Percentiles rank a stretch among this genome's conserved stretches.
phyloP scores from a whole-genome alignment of 2,329 filamentous ascomycete species.

The Monosporascus sp. region DNA sequence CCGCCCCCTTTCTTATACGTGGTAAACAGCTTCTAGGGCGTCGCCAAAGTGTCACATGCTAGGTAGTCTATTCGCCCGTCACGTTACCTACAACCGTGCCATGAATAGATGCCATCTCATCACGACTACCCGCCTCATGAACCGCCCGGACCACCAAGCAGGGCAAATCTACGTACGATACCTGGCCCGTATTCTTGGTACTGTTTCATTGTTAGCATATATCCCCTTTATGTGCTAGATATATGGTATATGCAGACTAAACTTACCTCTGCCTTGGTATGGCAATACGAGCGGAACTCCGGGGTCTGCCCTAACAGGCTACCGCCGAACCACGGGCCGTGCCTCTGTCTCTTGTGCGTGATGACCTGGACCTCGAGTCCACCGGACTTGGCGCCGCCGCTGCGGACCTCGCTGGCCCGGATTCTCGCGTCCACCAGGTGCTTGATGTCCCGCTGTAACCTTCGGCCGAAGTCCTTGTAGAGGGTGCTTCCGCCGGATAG shows the following conservation, averaged over 20 bases:
- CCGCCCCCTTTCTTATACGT: background rate
- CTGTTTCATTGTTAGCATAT: constrained; percentile 32
- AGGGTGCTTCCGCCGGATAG: constrained; percentile 93
- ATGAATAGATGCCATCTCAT: background rate
- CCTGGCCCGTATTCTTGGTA: constrained; percentile 96
- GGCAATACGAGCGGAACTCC: constrained; percentile 97
- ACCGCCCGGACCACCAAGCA: constrained; percentile 85
- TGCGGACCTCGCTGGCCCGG: constrained; percentile 82
- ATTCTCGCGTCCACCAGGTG: constrained; percentile 92
- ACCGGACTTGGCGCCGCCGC: constrained; percentile 87
- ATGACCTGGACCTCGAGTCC: constrained; percentile 96
- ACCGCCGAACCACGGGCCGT: constrained; percentile 97
- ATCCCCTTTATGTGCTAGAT: background rate
- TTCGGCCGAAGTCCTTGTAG: constrained; percentile 96
- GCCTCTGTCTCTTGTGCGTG: constrained; percentile 92
- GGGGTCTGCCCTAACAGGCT: constrained; percentile 94
- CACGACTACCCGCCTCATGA: constrained; percentile 37
- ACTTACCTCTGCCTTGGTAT: constrained; percentile 73
- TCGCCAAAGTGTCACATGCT: background rate
- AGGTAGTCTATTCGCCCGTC: background rate
- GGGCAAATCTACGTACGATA: constrained; percentile 89
- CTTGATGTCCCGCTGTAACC: constrained; percentile 94
- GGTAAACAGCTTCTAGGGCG: background rate
- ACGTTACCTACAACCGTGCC: background rate
- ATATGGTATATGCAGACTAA: background rate